These are phyloP conservation scores for Hydnomerulius pinastri DNA, from an alignment of 768 basidiomycete genomes.

Conservation along the genomic window DNA sequence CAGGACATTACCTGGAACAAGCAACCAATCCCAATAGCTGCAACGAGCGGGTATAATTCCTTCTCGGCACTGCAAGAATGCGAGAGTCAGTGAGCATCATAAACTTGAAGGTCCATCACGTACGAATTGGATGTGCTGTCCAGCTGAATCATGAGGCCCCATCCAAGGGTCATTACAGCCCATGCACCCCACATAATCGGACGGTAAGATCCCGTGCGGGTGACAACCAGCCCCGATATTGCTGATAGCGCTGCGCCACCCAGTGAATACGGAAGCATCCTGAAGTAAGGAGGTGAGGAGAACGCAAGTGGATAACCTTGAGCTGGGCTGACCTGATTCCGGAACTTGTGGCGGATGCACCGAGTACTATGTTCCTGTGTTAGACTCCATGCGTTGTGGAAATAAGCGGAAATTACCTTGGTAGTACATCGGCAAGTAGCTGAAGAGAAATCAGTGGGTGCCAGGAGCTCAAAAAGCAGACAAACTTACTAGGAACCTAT, in stretches of 20 bases:
- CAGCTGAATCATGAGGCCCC: slow-evolving; percentile 38
- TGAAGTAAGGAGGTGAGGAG: slow-evolving; percentile 10
- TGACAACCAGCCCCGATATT: slow-evolving; percentile 27
- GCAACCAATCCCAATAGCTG: slow-evolving; percentile 36
- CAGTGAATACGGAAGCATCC: slow-evolving; percentile 40
- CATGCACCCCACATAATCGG: slow-evolving; percentile 33
- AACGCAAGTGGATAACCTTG: no score
- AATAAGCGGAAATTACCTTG: slow-evolving; percentile 24
- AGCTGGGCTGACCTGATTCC: slow-evolving; percentile 29
- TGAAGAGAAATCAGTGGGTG: slow-evolving; percentile 11
- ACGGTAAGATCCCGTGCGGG: slow-evolving; percentile 31
- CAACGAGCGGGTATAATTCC: slow-evolving; percentile 34
- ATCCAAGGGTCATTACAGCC: slow-evolving; percentile 35
- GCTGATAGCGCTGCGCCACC: slow-evolving; percentile 17
- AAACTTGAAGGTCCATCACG: slow-evolving; percentile 1
- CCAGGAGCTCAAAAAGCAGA: background rate
- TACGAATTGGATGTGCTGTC: slow-evolving; percentile 33
- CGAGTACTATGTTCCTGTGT: slow-evolving; percentile 28
- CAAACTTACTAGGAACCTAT: slow-evolving; percentile 29
- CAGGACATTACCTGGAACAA: slow-evolving; percentile 31
- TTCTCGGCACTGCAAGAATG: slow-evolving; percentile 26
- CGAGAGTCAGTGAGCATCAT: background rate
- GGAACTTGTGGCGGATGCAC: slow-evolving; percentile 35
- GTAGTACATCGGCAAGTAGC: slow-evolving; percentile 44
- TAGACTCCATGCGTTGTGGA: background rate